phyloP scores from a whole-genome alignment of 2,329 filamentous ascomycete species.

The Colletotrichum gigasporum region DNA sequence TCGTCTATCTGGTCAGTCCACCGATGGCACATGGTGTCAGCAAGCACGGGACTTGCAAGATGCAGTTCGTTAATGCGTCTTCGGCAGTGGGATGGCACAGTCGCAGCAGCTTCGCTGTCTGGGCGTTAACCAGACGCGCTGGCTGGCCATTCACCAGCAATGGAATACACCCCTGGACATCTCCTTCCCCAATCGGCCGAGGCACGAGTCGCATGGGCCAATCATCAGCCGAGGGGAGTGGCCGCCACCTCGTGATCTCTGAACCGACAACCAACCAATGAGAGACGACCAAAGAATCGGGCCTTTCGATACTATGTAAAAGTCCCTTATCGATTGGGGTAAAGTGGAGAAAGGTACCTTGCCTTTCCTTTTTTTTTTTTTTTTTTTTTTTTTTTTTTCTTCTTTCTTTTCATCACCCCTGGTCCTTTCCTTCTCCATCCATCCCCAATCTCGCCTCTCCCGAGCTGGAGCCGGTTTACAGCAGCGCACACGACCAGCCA shows the following conservation, averaged over 20 bases:
- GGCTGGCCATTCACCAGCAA: background rate
- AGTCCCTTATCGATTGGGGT: constrained; percentile 5
- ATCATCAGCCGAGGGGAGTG: background rate
- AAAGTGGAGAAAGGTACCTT: background rate
- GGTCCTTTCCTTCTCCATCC: no score
- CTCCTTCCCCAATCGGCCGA: constrained; percentile 19
- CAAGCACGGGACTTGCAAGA: background rate
- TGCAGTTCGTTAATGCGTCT: background rate
- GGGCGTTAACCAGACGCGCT: no score
- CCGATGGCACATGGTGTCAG: background rate
- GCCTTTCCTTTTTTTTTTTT: background rate
- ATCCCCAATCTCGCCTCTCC: no score
- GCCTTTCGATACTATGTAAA: background rate
- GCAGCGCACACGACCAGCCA: no score
- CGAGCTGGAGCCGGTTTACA: no score
- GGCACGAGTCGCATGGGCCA: background rate
- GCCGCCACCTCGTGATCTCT: constrained; percentile 12
- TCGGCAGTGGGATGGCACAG: constrained; percentile 2
- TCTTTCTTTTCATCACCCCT: no score
- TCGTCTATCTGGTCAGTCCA: no score
- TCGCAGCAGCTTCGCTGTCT: background rate
- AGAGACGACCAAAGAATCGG: background rate
- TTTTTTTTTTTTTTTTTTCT: background rate
- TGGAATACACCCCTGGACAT: background rate
- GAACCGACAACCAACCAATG: background rate